Evolutionary conservation across 140 eudicot species (phyloP), one percentile per base, ranked within the genome.

Genomic region (Anethum foeniculum): DNA sequence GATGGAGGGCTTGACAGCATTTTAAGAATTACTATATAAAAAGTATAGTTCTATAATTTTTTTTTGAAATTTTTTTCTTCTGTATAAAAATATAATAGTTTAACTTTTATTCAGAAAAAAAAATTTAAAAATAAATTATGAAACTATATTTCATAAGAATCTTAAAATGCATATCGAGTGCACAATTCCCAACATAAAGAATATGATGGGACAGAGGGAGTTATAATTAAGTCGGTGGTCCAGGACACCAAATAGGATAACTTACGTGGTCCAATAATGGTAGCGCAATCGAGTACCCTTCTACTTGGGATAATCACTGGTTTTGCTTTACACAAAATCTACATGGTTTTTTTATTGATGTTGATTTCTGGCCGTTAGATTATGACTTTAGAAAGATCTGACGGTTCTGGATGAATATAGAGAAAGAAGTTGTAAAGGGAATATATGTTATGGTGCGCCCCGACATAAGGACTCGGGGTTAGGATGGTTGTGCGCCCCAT

Each of bases 301-400:
- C 49, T n/a, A 39, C 48, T 38, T 36, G 7, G 1, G 6, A 71
- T 71, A 19, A 71, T 36, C 49, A 7, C 32, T 2, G 34, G 1
- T 41, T 73, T 75, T 75, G 78, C 58, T 75, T 75, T 75, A 75
- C 60, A n/a, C 58, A 46, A 75, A n/a, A n/a, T 7, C 30, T 39
- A 7, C 36, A 0, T 43, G 15, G 7, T 75, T 11, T 41, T 0
- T 1, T 41, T 38, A 6, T 0, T n/a, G n/a, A 32, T 0, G 1
- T 4, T 9, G 5, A 39, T 38, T 41, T 23, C 3, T 25, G 9
- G 13, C 74, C 75, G 81, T 62, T 43, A 19, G 75, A 79, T 79
- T 0, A 1, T 4, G 27, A n/a, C 13, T 8, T 30, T 7, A 0
- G 0, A 0, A 3, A 4, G 71, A 77, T 77, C 80, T 7, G 9